Evolutionary conservation across 345 rosid genomes (phyloP).

Genomic region (Gossypium rotundifolium): DNA sequence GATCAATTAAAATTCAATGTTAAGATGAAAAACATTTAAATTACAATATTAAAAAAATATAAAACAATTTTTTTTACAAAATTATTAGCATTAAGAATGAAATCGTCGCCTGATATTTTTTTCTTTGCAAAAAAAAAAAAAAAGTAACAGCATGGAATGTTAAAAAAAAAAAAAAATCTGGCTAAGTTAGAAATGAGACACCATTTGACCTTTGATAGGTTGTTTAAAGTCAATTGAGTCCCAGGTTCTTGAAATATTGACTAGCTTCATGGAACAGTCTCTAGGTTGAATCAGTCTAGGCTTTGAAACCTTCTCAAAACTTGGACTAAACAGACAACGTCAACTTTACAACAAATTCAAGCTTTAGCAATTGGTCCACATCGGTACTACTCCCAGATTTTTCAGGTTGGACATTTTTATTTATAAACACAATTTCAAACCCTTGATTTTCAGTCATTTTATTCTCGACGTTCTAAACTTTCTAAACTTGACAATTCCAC

Average conservation of each 20-base stretch:
- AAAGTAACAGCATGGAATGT: too few relatives aligned
- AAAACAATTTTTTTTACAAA: too few relatives aligned
- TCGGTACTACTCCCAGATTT: background rate
- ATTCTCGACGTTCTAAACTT: background rate
- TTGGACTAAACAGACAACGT: background rate
- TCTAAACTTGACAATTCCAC: background rate
- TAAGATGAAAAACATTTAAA: too few relatives aligned
- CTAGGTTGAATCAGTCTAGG: background rate
- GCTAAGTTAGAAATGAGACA: too few relatives aligned
- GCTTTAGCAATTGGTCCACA: background rate
- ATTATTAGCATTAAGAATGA: too few relatives aligned
- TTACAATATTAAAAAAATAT: too few relatives aligned
- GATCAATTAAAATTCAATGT: too few relatives aligned
- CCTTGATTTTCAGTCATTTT: background rate
- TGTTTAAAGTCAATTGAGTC: background rate
- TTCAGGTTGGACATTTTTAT: too few relatives aligned
- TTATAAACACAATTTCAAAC: background rate
- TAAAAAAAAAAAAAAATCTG: too few relatives aligned
- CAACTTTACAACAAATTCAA: background rate
- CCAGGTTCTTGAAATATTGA: background rate
- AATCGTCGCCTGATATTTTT: too few relatives aligned
- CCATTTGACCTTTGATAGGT: too few relatives aligned
- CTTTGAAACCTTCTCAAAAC: background rate
- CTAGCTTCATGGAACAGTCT: background rate
- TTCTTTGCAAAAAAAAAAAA: too few relatives aligned